Evolutionary conservation across 2,329 filamentous ascomycete genomes (phyloP), one percentile per base, ranked within the genome.

Genomic region (Lasiodiplodia hormozganensis): DNA sequence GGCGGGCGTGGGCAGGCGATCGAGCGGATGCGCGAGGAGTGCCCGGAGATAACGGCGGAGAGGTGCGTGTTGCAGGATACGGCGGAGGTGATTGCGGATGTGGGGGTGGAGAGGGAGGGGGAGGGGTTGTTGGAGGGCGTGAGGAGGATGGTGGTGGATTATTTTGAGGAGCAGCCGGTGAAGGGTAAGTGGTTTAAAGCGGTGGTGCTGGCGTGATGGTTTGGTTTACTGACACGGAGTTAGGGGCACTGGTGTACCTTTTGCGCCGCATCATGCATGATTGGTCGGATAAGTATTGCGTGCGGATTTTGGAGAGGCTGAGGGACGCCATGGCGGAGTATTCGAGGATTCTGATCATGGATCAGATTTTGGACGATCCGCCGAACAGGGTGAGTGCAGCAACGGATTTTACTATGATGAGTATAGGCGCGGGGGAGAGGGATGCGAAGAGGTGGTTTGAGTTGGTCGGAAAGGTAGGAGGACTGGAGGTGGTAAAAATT

Each of bases 321-420:
- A 69, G 69, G 1, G 69, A 72, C 0, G 81, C 80, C 2, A 75
- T 83, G 73, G 72, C 69, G 2, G 65, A 71, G 0, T 74, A 78
- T 5, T 83, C 80, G 0, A 70, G 73, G n/a, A 74, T 85, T 25
- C 68, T 85, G 28, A 79, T 84, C 64, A 79, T 82, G 65, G 83
- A 85, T 31, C 54, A 58, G 8, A 31, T 36, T 28, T 16, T 67
- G 47, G 14, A 23, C 11, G 25, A 51, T 25, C 40, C 65, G 10
- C 65, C 54, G 8, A 51, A 18, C 4, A 25, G 10, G 16, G 21
- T 38, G 12, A 34, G n/a, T 2, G 49, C 47, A 3, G 43, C 47
- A 3, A 25, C n/a, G 28, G 62, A 65, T 28, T 10, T 65, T 12
- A 16, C n/a, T 3, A 53, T 65, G 40, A 21, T 65, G 49, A 21